phyloP scores from a whole-genome alignment of 305 asterid species.

The Ajuga reptans region DNA sequence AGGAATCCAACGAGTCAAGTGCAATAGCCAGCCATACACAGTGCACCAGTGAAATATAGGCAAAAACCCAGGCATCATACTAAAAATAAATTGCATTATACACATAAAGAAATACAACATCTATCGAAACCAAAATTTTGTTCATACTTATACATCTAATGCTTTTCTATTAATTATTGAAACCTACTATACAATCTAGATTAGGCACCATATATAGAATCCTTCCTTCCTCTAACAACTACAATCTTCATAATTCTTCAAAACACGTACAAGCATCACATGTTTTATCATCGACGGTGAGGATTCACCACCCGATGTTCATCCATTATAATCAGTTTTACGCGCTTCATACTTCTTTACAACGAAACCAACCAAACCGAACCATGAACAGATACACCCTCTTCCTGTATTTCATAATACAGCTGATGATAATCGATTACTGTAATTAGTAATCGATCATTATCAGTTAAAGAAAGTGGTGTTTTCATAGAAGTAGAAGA shows the following conservation, averaged over 20 bases:
- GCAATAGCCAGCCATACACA: no score
- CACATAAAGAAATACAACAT: not conserved
- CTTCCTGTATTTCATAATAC: not conserved
- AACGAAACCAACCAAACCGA: not conserved
- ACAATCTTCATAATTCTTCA: constrained; percentile 14
- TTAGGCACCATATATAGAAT: not conserved
- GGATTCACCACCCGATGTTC: not conserved
- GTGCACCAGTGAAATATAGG: no score
- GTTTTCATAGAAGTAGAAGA: not conserved
- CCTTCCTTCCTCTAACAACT: not conserved
- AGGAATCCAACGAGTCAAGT: no score
- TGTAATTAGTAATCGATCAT: not conserved
- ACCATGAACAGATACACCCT: not conserved
- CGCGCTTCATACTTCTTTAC: not conserved
- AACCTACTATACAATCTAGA: constrained; percentile 22
- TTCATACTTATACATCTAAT: constrained; percentile 4
- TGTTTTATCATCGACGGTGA: not conserved
- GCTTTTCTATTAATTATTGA: constrained; percentile 1
- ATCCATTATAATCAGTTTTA: not conserved
- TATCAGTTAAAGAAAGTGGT: not conserved
- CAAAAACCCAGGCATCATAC: not conserved
- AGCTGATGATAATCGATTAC: not conserved
- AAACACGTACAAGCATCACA: not conserved
- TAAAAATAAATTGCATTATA: constrained; percentile 6
- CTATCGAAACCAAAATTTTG: not conserved